Conservation (phyloP, 1,284 basidiomycete species). For the Ganoderma meredithae region DNA sequence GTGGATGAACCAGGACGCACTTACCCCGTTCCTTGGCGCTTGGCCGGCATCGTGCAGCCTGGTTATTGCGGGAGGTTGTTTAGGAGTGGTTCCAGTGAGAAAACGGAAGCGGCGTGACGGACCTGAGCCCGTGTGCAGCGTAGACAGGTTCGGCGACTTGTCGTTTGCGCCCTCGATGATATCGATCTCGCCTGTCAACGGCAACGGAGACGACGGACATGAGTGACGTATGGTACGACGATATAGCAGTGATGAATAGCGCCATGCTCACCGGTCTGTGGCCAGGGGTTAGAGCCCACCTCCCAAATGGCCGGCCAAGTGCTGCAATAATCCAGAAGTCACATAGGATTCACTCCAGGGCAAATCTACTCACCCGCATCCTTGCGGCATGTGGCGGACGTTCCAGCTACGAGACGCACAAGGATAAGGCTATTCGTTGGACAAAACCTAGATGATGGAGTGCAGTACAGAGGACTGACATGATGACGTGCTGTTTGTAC, state of each 20-base stretch:
- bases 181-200: slow-evolving; percentile 65
- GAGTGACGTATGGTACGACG: neutral
- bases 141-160: slow-evolving; percentile 59
- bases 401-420: slow-evolving; percentile 51
- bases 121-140: slow-evolving; percentile 67
- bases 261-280: slow-evolving; percentile 34
- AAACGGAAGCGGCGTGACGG: slow-evolving; percentile 6
- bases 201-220: slow-evolving; percentile 6
- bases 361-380: slow-evolving; percentile 57
- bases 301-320: slow-evolving; percentile 52
- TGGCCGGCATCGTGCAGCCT: slow-evolving; percentile 69
- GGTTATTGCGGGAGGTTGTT: neutral
- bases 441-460: no score
- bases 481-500: slow-evolving; percentile 60
- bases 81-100: neutral
- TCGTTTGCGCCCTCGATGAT: slow-evolving; percentile 76
- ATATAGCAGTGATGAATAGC: neutral
- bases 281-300: slow-evolving; percentile 43
- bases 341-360: neutral
- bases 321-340: slow-evolving; percentile 22
- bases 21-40: slow-evolving; percentile 58
- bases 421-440: neutral
- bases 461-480: slow-evolving; percentile 49
- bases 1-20: slow-evolving; percentile 20
- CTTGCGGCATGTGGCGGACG: slow-evolving; percentile 64